Conservation (phyloP, 805 yeast genomes). For the Metschnikowia similis region DNA sequence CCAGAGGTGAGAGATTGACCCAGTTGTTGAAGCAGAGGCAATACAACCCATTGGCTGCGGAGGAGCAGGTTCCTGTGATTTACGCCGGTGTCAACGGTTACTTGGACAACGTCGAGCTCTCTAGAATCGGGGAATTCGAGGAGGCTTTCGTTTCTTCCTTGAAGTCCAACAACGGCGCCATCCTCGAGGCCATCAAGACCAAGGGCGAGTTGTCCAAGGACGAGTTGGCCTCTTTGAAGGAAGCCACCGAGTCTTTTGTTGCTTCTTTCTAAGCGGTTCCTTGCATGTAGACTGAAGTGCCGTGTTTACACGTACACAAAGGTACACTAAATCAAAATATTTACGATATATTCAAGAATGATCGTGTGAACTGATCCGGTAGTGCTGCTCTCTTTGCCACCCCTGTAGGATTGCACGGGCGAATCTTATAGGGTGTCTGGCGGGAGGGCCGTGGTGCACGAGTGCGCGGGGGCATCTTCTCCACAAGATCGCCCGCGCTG, state of each 20-base stretch:
- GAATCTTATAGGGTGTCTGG: too few species aligned
- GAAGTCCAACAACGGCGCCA: conserved; percentile 81
- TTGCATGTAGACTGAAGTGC: conserved; percentile 17
- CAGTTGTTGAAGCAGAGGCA: conserved; percentile 98
- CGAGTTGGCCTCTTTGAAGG: conserved; percentile 77
- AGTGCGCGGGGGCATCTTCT: neutral
- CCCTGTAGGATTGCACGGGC: too few species aligned
- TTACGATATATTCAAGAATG: conserved; percentile 16
- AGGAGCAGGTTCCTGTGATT: conserved; percentile 98
- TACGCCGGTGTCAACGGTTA: conserved; percentile 99
- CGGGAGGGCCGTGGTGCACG: neutral
- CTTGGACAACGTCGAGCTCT: conserved; percentile 83
- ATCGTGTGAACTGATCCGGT: neutral
- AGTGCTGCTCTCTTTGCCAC: too few species aligned
- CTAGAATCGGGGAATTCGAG: conserved; percentile 89
- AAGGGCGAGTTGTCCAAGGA: conserved; percentile 91
- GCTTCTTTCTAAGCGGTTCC: conserved; percentile 62
- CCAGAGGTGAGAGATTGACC: conserved; percentile 99
- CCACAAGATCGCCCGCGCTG: neutral
- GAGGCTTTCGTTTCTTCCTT: conserved; percentile 86
- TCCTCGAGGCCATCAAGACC: conserved; percentile 78
- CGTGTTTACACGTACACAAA: conserved; percentile 14
- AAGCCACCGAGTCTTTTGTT: conserved; percentile 89
- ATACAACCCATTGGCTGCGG: conserved; percentile 94
- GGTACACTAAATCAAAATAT: conserved; percentile 17